These are phyloP conservation scores for Puccinia sorghi DNA, from an alignment of 1,284 basidiomycete species.

Conservation along the genomic window DNA sequence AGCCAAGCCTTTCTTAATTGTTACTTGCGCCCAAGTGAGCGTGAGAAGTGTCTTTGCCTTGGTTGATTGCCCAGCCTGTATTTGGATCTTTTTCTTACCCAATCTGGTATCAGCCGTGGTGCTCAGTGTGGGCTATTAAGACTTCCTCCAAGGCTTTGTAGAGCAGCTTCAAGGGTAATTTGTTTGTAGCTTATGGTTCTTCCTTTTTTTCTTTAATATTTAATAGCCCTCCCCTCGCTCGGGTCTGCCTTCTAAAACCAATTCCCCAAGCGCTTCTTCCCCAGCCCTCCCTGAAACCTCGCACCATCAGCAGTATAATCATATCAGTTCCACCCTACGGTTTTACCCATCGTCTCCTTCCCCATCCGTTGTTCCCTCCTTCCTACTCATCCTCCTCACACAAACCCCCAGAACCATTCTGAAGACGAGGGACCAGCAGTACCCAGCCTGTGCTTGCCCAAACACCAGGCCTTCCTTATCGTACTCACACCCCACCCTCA, in stretches of 20 bases:
- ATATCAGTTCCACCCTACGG: conserved; percentile 5
- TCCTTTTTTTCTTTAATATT: too few species aligned
- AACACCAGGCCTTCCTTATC: background rate
- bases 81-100: too few species aligned
- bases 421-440: too few species aligned
- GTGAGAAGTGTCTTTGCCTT: background rate
- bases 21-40: background rate
- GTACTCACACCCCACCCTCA: background rate
- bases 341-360: conserved; percentile 9
- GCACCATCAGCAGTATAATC: conserved; percentile 6
- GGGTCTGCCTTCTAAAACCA: background rate
- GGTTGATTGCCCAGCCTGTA: background rate
- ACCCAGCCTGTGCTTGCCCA: background rate
- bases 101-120: too few species aligned
- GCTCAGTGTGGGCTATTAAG: too few species aligned
- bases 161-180: background rate
- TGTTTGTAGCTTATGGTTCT: background rate
- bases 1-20: too few species aligned
- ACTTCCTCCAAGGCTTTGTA: too few species aligned
- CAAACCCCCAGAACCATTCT: background rate
- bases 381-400: background rate
- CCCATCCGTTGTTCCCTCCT: conserved; percentile 17
- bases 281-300: conserved; percentile 14
- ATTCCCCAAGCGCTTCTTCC: background rate
- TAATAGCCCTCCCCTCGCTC: background rate